Conservation (phyloP, 495 filamentous ascomycete genomes). For the Rhypophila decipiens region DNA sequence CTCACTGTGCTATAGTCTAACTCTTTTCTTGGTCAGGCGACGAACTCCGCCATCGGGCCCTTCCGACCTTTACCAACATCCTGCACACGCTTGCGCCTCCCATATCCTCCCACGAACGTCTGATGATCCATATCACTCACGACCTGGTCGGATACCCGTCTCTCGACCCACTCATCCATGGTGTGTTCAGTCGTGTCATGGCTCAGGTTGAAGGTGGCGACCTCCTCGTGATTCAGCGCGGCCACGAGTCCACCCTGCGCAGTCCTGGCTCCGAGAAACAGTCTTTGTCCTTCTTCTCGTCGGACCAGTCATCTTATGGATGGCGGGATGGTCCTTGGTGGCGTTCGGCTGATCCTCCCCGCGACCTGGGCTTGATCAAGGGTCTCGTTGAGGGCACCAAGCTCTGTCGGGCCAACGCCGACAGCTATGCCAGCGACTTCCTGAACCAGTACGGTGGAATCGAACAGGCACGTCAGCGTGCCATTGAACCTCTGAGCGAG, state of each 20-base stretch:
- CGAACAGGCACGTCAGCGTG: constrained; percentile 70
- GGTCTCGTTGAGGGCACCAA: constrained; percentile 85
- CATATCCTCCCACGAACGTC: constrained; percentile 94
- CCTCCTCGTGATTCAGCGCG: constrained; percentile 90
- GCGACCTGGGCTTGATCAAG: constrained; percentile 72
- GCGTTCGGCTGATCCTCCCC: constrained; percentile 61
- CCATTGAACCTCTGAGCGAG: constrained; percentile 66
- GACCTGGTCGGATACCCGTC: constrained; percentile 90
- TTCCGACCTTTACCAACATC: constrained; percentile 92
- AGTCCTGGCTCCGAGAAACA: constrained; percentile 47
- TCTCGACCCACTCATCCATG: constrained; percentile 87
- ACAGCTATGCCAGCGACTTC: constrained; percentile 80
- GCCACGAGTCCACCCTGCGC: constrained; percentile 70
- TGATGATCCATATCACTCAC: constrained; percentile 97
- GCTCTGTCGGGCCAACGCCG: constrained; percentile 77
- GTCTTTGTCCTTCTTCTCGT: constrained; percentile 47
- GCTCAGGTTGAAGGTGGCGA: constrained; percentile 96
- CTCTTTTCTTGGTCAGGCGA: constrained; percentile 54
- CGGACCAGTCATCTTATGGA: constrained; percentile 38
- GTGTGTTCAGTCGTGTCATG: constrained; percentile 95
- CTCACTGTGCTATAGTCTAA: constrained; percentile 3
- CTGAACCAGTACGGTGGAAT: constrained; percentile 69
- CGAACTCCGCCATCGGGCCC: constrained; percentile 78
- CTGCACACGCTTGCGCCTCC: constrained; percentile 92
- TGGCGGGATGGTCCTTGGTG: constrained; percentile 98